Base-by-base conservation (phyloP, 345 rosid species). In the Orychophragmus violaceus region DNA sequence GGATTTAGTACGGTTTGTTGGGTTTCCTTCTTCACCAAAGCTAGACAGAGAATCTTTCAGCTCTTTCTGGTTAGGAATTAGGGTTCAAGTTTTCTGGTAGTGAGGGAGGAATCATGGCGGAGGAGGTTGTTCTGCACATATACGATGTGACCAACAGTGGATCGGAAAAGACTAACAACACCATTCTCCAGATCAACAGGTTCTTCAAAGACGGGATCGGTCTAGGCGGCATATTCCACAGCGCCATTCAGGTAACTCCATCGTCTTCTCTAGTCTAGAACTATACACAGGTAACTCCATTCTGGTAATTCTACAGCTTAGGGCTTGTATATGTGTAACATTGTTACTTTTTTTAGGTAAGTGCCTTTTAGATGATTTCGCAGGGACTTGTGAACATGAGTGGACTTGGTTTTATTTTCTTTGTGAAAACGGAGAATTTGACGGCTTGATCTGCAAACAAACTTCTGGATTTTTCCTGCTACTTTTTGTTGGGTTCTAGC, bases 81-180 rank as follows among this genome's bases (percentile, higher is more conserved):
- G 66, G 66, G 84, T 87, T 68, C 80, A 75, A 84, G 19, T 46
- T 42, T 18, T 35, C 39, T 58, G 16, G 24, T 24, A 25, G 12
- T 4, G 24, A 42, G 11, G 33, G 6, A 3, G 24, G 10, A 48
- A 53, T 45, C 80, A 85, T 81, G 97, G 62, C 76, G 85, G 97
- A 94, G 85, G 97, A 94, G 59, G 99, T 94, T 64, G 59, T 80
- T 44, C 78, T 94, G 55, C 96, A 94, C 65, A 75, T 94, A 36
- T 94, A 94, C 78, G 95, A 94, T 50, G 96, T 94, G 68, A 94
- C 97, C 8, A 94, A 94, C 62, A 83, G 95, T 79, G 97, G 91
- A 82, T 90, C 99, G 36, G 97, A 88, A 72, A 90, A 94, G 84
- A 85, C 97, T n/a, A 88, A 90, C 85, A 85, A 55, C 82, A 90